Evolutionary conservation across 2,329 filamentous ascomycete species (phyloP).

Genomic region (Penicillium freii): DNA sequence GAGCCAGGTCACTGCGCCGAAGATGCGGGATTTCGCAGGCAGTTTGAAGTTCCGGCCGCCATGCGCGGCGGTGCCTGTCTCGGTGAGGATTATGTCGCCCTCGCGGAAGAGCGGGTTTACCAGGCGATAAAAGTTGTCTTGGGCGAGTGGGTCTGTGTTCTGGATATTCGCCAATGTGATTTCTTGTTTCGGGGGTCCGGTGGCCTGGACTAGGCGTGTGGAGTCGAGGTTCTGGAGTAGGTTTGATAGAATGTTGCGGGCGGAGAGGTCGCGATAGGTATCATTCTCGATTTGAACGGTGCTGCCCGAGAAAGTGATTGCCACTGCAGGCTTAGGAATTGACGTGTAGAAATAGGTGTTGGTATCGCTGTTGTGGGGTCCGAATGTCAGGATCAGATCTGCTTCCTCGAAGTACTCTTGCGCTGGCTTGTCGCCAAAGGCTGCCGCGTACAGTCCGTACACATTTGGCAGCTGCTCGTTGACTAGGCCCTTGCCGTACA

Average conservation of each 20-base stretch:
- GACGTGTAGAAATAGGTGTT: conserved; percentile 72
- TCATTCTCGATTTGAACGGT: conserved; percentile 73
- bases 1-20: conserved; percentile 57
- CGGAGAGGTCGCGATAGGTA: conserved; percentile 72
- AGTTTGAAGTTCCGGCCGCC: conserved; percentile 54
- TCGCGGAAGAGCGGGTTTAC: conserved; percentile 49
- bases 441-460: conserved; percentile 51
- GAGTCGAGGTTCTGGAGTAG: conserved; percentile 62
- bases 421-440: conserved; percentile 35
- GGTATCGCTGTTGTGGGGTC: conserved; percentile 43
- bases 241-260: conserved; percentile 74
- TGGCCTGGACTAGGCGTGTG: conserved; percentile 53
- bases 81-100: conserved; percentile 57
- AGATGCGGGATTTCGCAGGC: conserved; percentile 48
- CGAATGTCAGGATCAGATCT: conserved; percentile 41
- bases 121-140: conserved; percentile 51
- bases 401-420: conserved; percentile 40
- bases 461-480: conserved; percentile 50
- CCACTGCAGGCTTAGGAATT: conserved; percentile 70
- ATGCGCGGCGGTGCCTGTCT: conserved; percentile 58
- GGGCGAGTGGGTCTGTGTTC: conserved; percentile 45
- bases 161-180: conserved; percentile 38
- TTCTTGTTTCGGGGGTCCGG: conserved; percentile 23
- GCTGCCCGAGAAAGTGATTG: conserved; percentile 77
- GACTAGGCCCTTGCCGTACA: conserved; percentile 52